A percentile compares a stretch with the other conserved stretches of the same genome.
These are phyloP conservation scores for Neoboletus subvelutipes DNA, from an alignment of 768 basidiomycete genomes.

Conservation along the genomic window DNA sequence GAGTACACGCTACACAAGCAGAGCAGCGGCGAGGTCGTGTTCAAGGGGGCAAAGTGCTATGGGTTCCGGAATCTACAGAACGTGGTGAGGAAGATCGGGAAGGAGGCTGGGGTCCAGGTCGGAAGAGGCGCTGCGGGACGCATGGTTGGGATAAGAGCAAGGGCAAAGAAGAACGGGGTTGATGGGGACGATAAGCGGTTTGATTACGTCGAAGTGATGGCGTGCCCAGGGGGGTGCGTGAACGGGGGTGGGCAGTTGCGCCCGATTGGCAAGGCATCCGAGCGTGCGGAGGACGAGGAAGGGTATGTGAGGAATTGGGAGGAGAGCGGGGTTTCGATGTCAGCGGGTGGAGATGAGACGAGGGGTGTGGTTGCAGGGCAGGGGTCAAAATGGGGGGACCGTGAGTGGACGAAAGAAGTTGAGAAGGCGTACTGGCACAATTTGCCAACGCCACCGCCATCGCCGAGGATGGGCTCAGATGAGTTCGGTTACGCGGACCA, in stretches of 20 bases:
- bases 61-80: constrained; percentile 98
- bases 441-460: constrained; percentile 46
- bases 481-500: constrained; percentile 32
- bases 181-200: constrained; percentile 50
- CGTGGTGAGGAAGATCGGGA: constrained; percentile 90
- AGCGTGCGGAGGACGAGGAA: constrained; percentile 52
- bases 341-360: constrained; percentile 14
- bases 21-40: constrained; percentile 60
- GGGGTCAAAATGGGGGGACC: constrained; percentile 75
- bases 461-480: constrained; percentile 29
- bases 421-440: constrained; percentile 81
- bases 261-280: constrained; percentile 16
- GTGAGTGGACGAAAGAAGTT: constrained; percentile 77
- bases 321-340: constrained; percentile 45
- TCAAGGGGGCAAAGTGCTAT: constrained; percentile 94
- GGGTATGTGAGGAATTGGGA: constrained; percentile 66
- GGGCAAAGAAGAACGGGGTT: constrained; percentile 34
- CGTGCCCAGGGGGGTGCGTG: constrained; percentile 95
- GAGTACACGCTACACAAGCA: constrained; percentile 58
- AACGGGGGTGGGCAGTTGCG: constrained; percentile 89
- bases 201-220: constrained; percentile 98
- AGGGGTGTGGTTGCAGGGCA: neutral
- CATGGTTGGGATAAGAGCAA: constrained; percentile 26
- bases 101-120: constrained; percentile 73
- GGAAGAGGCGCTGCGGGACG: constrained; percentile 66